Conservation (phyloP, 257 asterid species). For the Capsicum baccatum region DNA sequence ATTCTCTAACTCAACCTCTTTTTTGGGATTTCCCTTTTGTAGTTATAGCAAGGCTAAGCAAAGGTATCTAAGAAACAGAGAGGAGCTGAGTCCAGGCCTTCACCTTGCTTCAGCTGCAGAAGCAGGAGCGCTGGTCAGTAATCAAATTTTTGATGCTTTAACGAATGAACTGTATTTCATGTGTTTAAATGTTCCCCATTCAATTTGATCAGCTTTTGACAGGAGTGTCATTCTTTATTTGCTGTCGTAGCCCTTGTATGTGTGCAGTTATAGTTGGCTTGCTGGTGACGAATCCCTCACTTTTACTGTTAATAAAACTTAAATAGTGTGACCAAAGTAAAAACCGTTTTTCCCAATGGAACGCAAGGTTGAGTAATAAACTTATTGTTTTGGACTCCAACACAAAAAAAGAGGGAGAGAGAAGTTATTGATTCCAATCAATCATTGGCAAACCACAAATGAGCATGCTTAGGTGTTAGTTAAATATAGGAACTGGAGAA, state of each 20-base stretch:
- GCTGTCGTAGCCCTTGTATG: neutral
- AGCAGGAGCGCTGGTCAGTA: slow-evolving; percentile 94
- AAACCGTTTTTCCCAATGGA: neutral
- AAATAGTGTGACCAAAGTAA: neutral
- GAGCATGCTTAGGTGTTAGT: neutral
- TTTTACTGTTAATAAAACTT: slow-evolving; percentile 18
- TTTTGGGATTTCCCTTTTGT: neutral
- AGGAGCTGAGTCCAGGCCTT: slow-evolving; percentile 76
- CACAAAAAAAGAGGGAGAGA: neutral
- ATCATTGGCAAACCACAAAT: neutral
- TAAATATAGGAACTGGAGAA: slow-evolving; percentile 1
- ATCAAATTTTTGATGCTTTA: slow-evolving; percentile 34
- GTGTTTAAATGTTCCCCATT: neutral
- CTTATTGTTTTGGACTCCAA: neutral
- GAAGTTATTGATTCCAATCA: neutral
- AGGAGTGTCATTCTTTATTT: slow-evolving; percentile 20
- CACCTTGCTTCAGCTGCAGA: slow-evolving; percentile 99
- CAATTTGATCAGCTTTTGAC: neutral
- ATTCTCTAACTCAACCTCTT: neutral
- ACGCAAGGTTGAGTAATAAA: neutral
- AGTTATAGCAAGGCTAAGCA: slow-evolving; percentile 93
- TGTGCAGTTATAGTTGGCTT: slow-evolving; percentile 26
- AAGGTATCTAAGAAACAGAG: slow-evolving; percentile 70
- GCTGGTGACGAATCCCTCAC: neutral
- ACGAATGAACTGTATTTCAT: slow-evolving; percentile 6